phyloP scores from a whole-genome alignment of 371 early-diverging fungal genomes.

The Globomyces sp. region DNA sequence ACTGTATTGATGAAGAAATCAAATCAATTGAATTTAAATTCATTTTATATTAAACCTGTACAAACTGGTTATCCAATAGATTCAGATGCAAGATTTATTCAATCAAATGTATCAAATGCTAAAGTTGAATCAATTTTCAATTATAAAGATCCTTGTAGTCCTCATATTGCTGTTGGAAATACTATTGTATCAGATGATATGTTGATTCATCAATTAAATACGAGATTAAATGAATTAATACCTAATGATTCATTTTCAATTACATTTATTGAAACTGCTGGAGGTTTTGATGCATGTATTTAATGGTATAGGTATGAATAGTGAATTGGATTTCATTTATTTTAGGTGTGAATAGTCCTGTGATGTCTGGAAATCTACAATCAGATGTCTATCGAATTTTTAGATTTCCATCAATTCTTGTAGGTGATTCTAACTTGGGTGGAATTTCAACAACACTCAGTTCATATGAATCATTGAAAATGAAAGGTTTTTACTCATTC shows the following conservation, averaged over 20 bases:
- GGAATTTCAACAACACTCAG: conserved; percentile 80
- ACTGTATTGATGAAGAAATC: conserved; percentile 50
- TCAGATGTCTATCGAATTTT: conserved; percentile 70
- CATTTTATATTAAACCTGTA: conserved; percentile 75
- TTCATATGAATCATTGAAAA: conserved; percentile 64
- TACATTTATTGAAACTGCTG: conserved; percentile 47
- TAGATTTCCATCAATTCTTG: conserved; percentile 66
- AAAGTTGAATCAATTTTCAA: conserved; percentile 58
- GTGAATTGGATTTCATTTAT: not conserved
- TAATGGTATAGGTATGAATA: not conserved
- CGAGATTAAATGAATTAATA: not conserved
- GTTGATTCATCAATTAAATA: not conserved
- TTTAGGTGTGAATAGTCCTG: conserved; percentile 70
- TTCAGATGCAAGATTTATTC: conserved; percentile 73
- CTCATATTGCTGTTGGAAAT: conserved; percentile 59
- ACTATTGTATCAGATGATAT: no score
- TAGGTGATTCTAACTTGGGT: conserved; percentile 75
- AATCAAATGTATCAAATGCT: conserved; percentile 45
- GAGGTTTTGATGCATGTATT: conserved; percentile 33
- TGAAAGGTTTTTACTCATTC: no score
- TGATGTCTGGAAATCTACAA: conserved; percentile 75
- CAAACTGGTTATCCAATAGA: conserved; percentile 83
- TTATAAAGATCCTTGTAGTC: conserved; percentile 75
- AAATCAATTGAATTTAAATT: conserved; percentile 34
- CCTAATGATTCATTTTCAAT: conserved; percentile 13